Evolutionary conservation across 306 rosid species (phyloP).

Genomic region (Benincasa hispida): DNA sequence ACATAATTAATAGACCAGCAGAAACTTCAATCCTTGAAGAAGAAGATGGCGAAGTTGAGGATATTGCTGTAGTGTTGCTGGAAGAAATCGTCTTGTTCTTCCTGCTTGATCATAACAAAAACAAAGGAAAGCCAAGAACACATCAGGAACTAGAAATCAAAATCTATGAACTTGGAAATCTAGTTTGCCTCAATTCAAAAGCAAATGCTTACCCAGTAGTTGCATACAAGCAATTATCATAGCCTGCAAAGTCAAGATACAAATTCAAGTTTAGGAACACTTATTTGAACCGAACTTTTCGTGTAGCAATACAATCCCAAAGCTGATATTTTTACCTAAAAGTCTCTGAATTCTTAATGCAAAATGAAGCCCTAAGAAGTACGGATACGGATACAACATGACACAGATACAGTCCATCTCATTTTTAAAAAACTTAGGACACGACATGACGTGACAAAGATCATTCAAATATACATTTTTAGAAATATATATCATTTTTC

Average conservation of each 20-base stretch:
- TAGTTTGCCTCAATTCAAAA: slow-evolving; percentile 2
- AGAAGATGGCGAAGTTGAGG: slow-evolving; percentile 58
- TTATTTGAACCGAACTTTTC: neutral
- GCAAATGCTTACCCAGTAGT: slow-evolving; percentile 48
- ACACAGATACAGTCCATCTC: too few relatives aligned
- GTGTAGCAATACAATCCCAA: too few relatives aligned
- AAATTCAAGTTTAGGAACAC: slow-evolving; percentile 2
- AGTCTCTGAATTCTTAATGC: neutral
- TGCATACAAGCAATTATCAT: slow-evolving; percentile 73
- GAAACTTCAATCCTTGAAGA: slow-evolving; percentile 15
- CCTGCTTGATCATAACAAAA: slow-evolving; percentile 21
- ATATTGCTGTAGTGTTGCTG: slow-evolving; percentile 55
- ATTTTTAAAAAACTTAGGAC: too few relatives aligned
- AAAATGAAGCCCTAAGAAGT: neutral
- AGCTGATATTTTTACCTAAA: neutral
- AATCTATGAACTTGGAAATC: neutral
- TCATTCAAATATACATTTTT: too few relatives aligned
- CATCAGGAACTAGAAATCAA: neutral
- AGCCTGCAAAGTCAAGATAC: slow-evolving; percentile 41
- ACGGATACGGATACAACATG: too few relatives aligned
- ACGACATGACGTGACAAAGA: too few relatives aligned
- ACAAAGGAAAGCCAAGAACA: neutral
- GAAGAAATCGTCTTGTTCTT: slow-evolving; percentile 45
- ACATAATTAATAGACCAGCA: slow-evolving; percentile 20
- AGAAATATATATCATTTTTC: too few relatives aligned